Base-by-base conservation (phyloP, 352 stramenopile genomes). In the Phytopythium helicoides region DNA sequence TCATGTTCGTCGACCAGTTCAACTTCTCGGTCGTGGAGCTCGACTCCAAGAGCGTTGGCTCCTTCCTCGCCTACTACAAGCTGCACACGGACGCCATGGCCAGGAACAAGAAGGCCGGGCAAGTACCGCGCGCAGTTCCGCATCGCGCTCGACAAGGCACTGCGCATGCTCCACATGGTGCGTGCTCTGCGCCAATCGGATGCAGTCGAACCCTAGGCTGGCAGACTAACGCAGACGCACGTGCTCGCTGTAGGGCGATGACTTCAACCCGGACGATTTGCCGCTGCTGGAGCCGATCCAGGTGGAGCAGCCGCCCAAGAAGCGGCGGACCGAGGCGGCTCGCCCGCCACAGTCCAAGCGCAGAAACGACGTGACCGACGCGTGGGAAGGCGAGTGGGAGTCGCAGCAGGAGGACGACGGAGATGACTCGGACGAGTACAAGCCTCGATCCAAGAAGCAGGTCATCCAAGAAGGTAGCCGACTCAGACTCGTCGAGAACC, bases 1-100 rank as follows among this genome's bases (percentile, higher is more conserved):
- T 86, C 45, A 81, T 83, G 69, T 87, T 84, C 58, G 48, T 86
- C 23, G 76, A 87, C 64, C 83, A 86, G 39, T 78, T 78, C 69
- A 73, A 86, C 54, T 82, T 82, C 44, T 74, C 57, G 22, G 50
- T 80, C 1, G 48, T 81, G 26, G 67, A 81, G 54, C 64, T 78
- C 23, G 51, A 68, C 16, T 53, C 65, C 1, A 56, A 56, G 34
- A 57, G 40, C 33, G 56, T 92, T 9, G 69, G 62, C 3, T 70
- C 79, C 23, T 92, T 74, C 45, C 71, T 73, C 42, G 52, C 68
- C 16, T 76, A 88, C 52, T 90, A 85, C 47, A 21, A 68, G 23
- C 16, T 54, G 36, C 52, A 79, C 23, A 49, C 44, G 35, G 62
- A 52, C 16, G 69, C 69, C 14, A 70, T 58, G 35, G 33, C 34